These are phyloP conservation scores for Byssoonygena ceratinophila DNA, from an alignment of 2,329 filamentous ascomycete species.

Conservation along the genomic window DNA sequence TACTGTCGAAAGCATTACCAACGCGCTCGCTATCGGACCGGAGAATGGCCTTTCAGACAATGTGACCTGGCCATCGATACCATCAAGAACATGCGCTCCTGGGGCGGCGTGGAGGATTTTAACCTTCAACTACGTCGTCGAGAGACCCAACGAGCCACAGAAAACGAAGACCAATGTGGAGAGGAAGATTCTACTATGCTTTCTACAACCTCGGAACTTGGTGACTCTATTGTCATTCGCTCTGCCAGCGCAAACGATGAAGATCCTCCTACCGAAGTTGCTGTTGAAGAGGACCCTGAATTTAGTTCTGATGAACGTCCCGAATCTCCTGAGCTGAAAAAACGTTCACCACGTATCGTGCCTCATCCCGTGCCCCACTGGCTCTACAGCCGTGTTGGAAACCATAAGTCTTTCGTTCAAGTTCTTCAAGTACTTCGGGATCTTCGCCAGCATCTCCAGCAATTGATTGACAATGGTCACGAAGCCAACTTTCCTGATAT, in stretches of 20 bases:
- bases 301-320: not conserved
- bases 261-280: not conserved
- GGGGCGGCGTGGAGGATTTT: constrained; percentile 53
- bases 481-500: constrained; percentile 30
- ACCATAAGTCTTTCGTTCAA: constrained; percentile 24
- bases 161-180: not conserved
- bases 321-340: constrained; percentile 6
- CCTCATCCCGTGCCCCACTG: constrained; percentile 28
- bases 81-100: constrained; percentile 51
- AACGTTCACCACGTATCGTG: constrained; percentile 22
- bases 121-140: constrained; percentile 54
- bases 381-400: constrained; percentile 22
- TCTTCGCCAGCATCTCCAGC: constrained; percentile 20
- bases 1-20: constrained; percentile 79
- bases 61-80: constrained; percentile 54
- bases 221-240: not conserved
- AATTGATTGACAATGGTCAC: constrained; percentile 13
- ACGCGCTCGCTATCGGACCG: constrained; percentile 57
- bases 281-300: not conserved
- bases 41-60: constrained; percentile 49
- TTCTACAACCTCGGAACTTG: not conserved
- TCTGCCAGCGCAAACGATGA: not conserved
- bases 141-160: constrained; percentile 31
- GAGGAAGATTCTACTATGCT: not conserved
- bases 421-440: constrained; percentile 23